phyloP scores from a whole-genome alignment of 306 rosid genomes.

The Alnus rubra region DNA sequence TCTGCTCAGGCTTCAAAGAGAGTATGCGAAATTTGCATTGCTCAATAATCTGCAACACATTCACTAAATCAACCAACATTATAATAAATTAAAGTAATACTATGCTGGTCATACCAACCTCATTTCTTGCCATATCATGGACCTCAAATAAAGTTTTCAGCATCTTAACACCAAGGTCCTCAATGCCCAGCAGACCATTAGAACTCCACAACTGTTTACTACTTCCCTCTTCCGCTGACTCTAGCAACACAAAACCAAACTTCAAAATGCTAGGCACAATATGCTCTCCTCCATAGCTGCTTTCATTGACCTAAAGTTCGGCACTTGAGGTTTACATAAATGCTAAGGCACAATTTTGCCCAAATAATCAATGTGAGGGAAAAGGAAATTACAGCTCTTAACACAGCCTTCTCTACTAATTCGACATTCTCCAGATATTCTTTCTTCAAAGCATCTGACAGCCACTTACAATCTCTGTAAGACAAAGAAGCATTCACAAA shows the following conservation, averaged over 20 bases:
- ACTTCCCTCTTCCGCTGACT: too few relatives aligned
- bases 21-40: too few relatives aligned
- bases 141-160: conserved; percentile 35
- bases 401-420: conserved; percentile 35
- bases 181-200: too few relatives aligned
- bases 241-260: too few relatives aligned
- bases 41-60: conserved; percentile 29
- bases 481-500: conserved; percentile 1
- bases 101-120: conserved; percentile 26
- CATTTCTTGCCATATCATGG: conserved; percentile 44
- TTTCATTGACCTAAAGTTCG: too few relatives aligned
- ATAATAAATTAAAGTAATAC: not conserved
- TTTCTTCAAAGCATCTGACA: conserved; percentile 34
- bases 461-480: conserved; percentile 47
- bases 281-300: too few relatives aligned
- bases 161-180: too few relatives aligned
- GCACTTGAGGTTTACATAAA: too few relatives aligned
- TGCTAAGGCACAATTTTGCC: not conserved
- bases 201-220: too few relatives aligned
- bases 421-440: conserved; percentile 36
- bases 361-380: not conserved
- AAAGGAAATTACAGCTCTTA: conserved; percentile 39
- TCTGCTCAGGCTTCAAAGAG: too few relatives aligned
- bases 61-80: not conserved
- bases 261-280: too few relatives aligned